Percentiles rank a stretch among this genome's conserved stretches.
phyloP scores from a whole-genome alignment of 306 rosid genomes.

The Medicago arabica region DNA sequence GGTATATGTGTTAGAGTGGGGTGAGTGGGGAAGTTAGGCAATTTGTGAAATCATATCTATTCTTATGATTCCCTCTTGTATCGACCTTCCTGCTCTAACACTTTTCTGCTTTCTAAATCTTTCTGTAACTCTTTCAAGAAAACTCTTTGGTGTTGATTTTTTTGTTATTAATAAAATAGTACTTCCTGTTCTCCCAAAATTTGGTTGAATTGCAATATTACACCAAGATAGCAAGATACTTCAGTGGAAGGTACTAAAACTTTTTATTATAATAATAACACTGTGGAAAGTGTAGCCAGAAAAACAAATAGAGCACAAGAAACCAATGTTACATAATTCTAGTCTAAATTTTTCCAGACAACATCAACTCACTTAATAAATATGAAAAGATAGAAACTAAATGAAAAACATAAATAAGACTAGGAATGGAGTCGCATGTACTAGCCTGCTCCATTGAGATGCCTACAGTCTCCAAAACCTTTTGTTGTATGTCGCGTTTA shows the following conservation, averaged over 20 bases:
- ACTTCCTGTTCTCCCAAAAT: no score
- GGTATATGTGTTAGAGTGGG: no score
- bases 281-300: constrained; percentile 9
- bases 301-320: background rate
- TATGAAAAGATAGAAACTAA: constrained; percentile 12
- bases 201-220: no score
- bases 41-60: no score
- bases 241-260: background rate
- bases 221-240: background rate
- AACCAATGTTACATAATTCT: background rate
- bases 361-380: constrained; percentile 22
- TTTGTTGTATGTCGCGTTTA: constrained; percentile 82
- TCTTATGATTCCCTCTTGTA: no score
- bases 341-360: constrained; percentile 5
- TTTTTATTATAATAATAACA: constrained; percentile 4
- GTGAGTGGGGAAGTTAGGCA: no score
- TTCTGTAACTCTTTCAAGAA: no score
- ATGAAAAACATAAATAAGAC: constrained; percentile 22
- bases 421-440: constrained; percentile 17
- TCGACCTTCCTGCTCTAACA: no score
- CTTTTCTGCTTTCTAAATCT: no score
- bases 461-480: constrained; percentile 89
- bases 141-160: no score
- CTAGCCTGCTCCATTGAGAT: constrained; percentile 88
- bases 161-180: background rate